A percentile compares a stretch with the other conserved stretches of the same genome.
Evolutionary conservation across 768 basidiomycete genomes (phyloP).

Genomic region (Lactifluus subvellereus): DNA sequence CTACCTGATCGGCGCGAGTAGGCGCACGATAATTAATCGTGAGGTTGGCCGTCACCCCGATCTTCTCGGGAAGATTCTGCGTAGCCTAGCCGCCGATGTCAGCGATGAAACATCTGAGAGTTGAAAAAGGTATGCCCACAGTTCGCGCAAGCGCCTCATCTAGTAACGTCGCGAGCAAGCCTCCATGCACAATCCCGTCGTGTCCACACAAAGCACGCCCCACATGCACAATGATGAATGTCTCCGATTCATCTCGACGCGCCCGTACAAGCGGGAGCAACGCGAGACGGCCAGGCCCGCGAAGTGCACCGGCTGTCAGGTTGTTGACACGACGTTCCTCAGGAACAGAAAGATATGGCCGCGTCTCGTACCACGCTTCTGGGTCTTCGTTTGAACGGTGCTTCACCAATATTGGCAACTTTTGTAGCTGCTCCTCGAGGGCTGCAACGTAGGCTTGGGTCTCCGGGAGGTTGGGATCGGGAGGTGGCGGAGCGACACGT

Average conservation of each 20-base stretch:
- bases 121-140: conserved; percentile 40
- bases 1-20: conserved; percentile 80
- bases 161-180: conserved; percentile 80
- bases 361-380: conserved; percentile 66
- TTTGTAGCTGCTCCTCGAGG: conserved; percentile 66
- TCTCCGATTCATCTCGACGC: conserved; percentile 69
- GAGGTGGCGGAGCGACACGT: conserved; percentile 67
- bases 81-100: conserved; percentile 53
- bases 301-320: conserved; percentile 77
- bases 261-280: conserved; percentile 71
- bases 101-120: background rate
- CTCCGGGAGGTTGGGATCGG: conserved; percentile 49
- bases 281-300: conserved; percentile 83
- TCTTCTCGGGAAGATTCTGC: conserved; percentile 75
- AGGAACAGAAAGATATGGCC: conserved; percentile 67
- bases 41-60: conserved; percentile 90
- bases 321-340: conserved; percentile 75
- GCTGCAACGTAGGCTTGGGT: conserved; percentile 50
- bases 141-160: conserved; percentile 82
- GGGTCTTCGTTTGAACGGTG: conserved; percentile 47
- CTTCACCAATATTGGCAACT: conserved; percentile 50
- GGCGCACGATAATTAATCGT: conserved; percentile 80
- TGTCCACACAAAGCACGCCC: conserved; percentile 87
- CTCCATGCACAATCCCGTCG: conserved; percentile 93
- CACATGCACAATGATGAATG: conserved; percentile 67